Conservation (phyloP, 2,329 filamentous ascomycete species). For the Erysiphe neolycopersici region DNA sequence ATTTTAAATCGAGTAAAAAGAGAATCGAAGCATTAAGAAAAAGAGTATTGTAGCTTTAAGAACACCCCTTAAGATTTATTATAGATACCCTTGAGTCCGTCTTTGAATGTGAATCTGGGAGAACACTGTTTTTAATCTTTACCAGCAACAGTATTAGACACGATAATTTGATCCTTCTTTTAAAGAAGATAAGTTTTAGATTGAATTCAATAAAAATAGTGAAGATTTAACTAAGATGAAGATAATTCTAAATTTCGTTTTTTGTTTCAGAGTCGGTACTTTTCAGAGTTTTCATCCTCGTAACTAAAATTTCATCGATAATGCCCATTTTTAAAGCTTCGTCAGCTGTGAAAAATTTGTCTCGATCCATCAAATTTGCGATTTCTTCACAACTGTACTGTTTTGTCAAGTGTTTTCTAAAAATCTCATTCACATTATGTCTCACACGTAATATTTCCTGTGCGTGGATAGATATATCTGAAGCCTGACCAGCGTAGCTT, state of each 20-base stretch:
- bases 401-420: constrained; percentile 60
- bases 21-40: constrained; percentile 4
- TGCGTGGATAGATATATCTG: constrained; percentile 87
- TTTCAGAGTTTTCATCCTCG: constrained; percentile 17
- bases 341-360: constrained; percentile 73
- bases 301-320: constrained; percentile 64
- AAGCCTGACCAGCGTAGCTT: constrained; percentile 34
- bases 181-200: too few species aligned
- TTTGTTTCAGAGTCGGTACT: not conserved
- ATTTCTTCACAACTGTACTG: constrained; percentile 61
- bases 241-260: not conserved
- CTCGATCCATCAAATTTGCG: constrained; percentile 86
- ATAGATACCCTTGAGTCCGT: not conserved
- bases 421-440: constrained; percentile 71
- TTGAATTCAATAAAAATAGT: too few species aligned
- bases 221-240: too few species aligned
- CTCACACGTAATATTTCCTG: constrained; percentile 83
- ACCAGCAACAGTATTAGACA: too few species aligned
- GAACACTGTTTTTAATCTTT: too few species aligned
- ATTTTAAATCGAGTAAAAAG: constrained; percentile 22
- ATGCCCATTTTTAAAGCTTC: constrained; percentile 80
- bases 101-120: too few species aligned
- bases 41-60: not conserved
- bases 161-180: too few species aligned
- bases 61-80: not conserved